Evolutionary conservation across 148 eudicot genomes (phyloP).

Genomic region (Rheum nobile): DNA sequence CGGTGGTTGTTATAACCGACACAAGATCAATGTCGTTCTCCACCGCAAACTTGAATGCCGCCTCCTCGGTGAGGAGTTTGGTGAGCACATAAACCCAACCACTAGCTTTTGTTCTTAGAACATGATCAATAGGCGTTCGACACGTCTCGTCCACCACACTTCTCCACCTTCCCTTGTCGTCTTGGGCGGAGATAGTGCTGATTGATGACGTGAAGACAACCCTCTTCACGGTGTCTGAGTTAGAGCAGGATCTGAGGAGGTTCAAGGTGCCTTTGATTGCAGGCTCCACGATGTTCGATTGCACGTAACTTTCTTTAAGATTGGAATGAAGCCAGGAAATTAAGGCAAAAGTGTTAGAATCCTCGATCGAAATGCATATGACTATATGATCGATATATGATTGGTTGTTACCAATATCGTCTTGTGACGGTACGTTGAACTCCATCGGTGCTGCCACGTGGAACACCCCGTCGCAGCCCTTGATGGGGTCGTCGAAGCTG

Average conservation of each 20-base stretch:
- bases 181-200: constrained; percentile 59
- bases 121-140: constrained; percentile 28
- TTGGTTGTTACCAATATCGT: constrained; percentile 36
- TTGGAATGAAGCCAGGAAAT: background rate
- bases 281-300: constrained; percentile 38
- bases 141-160: constrained; percentile 52
- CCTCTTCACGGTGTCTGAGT: constrained; percentile 33
- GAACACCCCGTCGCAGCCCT: constrained; percentile 64
- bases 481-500: constrained; percentile 65
- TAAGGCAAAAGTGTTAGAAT: background rate
- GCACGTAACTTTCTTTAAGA: constrained; percentile 33
- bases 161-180: constrained; percentile 35
- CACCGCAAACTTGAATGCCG: constrained; percentile 43
- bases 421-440: constrained; percentile 25
- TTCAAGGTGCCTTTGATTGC: constrained; percentile 59
- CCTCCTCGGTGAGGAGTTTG: constrained; percentile 55
- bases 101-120: constrained; percentile 37
- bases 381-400: background rate
- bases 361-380: background rate
- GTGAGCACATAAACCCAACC: constrained; percentile 79
- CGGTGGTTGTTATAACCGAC: constrained; percentile 58
- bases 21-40: constrained; percentile 48
- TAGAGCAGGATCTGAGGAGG: constrained; percentile 49
- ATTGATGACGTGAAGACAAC: constrained; percentile 72
- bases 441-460: constrained; percentile 86